Evolutionary conservation across 2,329 filamentous ascomycete genomes (phyloP).

Genomic region (Acephala macrosclerotiorum): DNA sequence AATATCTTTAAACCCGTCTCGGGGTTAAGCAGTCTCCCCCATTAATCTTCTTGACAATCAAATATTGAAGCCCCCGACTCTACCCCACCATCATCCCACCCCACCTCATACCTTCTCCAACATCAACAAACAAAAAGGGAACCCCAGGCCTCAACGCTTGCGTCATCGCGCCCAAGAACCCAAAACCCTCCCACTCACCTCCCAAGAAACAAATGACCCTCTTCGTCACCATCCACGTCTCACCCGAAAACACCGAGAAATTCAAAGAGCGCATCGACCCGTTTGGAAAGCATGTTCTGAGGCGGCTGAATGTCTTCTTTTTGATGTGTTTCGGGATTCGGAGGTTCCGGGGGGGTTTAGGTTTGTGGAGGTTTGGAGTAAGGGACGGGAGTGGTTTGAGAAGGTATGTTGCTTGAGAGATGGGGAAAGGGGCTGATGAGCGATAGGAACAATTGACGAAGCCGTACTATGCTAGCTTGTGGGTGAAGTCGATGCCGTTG

Average conservation of each 20-base stretch:
- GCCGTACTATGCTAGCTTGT: background rate
- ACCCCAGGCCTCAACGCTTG: slow-evolving; percentile 12
- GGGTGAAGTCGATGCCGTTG: slow-evolving; percentile 9
- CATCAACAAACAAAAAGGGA: background rate
- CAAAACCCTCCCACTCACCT: background rate
- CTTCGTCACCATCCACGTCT: slow-evolving; percentile 19
- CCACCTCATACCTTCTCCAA: background rate
- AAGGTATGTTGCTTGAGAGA: background rate
- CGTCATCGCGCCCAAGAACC: slow-evolving; percentile 4
- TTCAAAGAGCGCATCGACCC: slow-evolving; percentile 20
- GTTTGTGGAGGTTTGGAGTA: slow-evolving; percentile 11
- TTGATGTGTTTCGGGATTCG: slow-evolving; percentile 6
- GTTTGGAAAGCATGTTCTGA: slow-evolving; percentile 13
- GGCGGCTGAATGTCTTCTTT: slow-evolving; percentile 1
- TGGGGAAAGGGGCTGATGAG: background rate
- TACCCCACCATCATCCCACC: background rate
- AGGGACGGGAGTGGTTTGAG: slow-evolving; percentile 10
- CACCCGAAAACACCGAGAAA: slow-evolving; percentile 9
- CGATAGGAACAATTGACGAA: slow-evolving; percentile 3
- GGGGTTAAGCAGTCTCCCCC: background rate
- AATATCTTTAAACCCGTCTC: background rate
- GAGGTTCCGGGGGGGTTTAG: background rate
- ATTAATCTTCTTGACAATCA: background rate
- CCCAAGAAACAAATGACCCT: slow-evolving; percentile 16
- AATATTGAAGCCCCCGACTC: background rate